Percentiles rank a stretch among this genome's conserved stretches.
Conservation (phyloP, 345 rosid genomes). For the Linum tenue region DNA sequence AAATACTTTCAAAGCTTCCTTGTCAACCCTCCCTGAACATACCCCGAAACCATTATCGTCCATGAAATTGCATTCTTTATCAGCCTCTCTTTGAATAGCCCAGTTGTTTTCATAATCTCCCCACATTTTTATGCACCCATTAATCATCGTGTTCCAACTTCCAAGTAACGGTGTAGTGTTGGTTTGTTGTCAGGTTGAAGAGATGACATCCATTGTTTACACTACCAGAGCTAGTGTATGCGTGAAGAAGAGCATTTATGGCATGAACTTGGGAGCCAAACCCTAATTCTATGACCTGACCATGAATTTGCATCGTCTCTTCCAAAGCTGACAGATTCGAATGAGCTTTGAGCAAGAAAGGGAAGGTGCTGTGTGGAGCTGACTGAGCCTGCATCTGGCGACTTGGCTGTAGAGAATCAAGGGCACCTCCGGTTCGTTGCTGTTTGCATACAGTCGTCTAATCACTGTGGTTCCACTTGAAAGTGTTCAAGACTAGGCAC, state of each 20-base stretch:
- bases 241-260: constrained; percentile 46
- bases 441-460: constrained; percentile 33
- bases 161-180: constrained; percentile 54
- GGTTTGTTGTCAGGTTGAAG: constrained; percentile 28
- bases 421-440: constrained; percentile 38
- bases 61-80: constrained; percentile 44
- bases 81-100: constrained; percentile 36
- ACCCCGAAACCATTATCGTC: constrained; percentile 68
- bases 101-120: constrained; percentile 28
- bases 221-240: constrained; percentile 36
- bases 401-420: constrained; percentile 30
- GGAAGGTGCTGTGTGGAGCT: constrained; percentile 54
- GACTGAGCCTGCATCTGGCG: constrained; percentile 38
- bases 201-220: constrained; percentile 31
- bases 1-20: constrained; percentile 53
- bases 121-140: constrained; percentile 43
- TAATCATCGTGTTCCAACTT: constrained; percentile 72
- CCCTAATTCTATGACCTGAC: constrained; percentile 44
- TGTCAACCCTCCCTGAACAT: constrained; percentile 42
- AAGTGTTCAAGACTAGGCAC: constrained; percentile 33
- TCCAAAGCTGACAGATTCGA: constrained; percentile 31
- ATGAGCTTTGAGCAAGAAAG: constrained; percentile 67
- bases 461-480: constrained; percentile 65
- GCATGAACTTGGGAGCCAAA: constrained; percentile 34
- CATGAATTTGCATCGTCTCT: constrained; percentile 51